Evolutionary conservation across 176 grass and related monocot species (phyloP).

Genomic region (Bothriochloa decipiens): DNA sequence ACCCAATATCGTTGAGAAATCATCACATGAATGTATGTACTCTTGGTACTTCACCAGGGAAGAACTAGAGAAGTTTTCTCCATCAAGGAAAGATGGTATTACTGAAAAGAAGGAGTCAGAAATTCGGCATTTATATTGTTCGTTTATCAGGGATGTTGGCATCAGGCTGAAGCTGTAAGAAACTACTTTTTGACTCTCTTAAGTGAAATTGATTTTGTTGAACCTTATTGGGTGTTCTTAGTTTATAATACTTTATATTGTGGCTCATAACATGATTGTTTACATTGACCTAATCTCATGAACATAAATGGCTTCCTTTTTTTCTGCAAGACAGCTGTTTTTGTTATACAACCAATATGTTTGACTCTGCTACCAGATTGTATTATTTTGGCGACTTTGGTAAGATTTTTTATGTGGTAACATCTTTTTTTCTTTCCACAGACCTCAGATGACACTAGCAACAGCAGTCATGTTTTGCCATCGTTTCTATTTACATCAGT

Average conservation of each 20-base stretch:
- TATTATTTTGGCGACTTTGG: constrained; percentile 21
- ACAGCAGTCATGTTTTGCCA: constrained; percentile 76
- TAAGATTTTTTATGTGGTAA: constrained; percentile 30
- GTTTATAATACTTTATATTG: constrained; percentile 2
- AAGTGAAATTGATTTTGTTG: neutral
- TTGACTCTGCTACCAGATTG: neutral
- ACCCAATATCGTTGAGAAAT: constrained; percentile 16
- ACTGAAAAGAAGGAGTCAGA: constrained; percentile 57
- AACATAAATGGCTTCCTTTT: neutral
- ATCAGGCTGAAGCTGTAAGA: constrained; percentile 69
- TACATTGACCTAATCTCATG: constrained; percentile 7
- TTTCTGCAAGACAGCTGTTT: neutral
- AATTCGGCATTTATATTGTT: constrained; percentile 67
- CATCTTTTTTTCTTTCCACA: constrained; percentile 33
- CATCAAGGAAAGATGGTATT: constrained; percentile 77
- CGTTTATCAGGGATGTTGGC: constrained; percentile 72
- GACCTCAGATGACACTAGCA: constrained; percentile 65
- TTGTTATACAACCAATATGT: constrained; percentile 12
- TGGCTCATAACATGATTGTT: constrained; percentile 21
- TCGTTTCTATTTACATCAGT: constrained; percentile 83
- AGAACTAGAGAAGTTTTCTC: constrained; percentile 64
- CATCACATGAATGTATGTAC: constrained; percentile 38
- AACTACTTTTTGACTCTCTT: constrained; percentile 33
- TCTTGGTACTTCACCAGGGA: constrained; percentile 74
- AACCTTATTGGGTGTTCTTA: constrained; percentile 10